A percentile compares a stretch with the other conserved stretches of the same genome.
Conservation (phyloP, 1,139 yeast species). For the Pichia sp. region DNA sequence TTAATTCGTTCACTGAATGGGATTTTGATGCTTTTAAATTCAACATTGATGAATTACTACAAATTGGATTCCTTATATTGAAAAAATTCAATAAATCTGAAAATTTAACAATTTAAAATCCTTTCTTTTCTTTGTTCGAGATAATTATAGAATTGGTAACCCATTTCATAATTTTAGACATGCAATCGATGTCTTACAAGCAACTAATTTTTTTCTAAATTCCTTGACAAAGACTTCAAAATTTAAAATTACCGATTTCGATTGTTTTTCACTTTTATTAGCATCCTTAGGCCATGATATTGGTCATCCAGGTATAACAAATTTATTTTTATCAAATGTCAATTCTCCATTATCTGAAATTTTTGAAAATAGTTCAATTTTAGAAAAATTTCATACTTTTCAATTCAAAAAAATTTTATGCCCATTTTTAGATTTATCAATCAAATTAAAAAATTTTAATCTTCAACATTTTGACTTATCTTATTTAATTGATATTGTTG, state of each 20-base stretch:
- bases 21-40: slow-evolving; percentile 67
- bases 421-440: slow-evolving; percentile 11
- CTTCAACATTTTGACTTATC: neutral
- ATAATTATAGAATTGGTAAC: slow-evolving; percentile 74
- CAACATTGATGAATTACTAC: slow-evolving; percentile 59
- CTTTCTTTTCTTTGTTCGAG: slow-evolving; percentile 60
- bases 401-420: slow-evolving; percentile 50
- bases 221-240: slow-evolving; percentile 29
- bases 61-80: slow-evolving; percentile 54
- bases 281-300: slow-evolving; percentile 94
- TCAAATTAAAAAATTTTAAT: neutral
- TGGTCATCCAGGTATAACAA: slow-evolving; percentile 94
- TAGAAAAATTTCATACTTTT: slow-evolving; percentile 81
- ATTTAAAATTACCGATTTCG: slow-evolving; percentile 13
- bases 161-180: slow-evolving; percentile 94
- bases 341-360: slow-evolving; percentile 60
- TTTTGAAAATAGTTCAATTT: slow-evolving; percentile 61
- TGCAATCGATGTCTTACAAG: slow-evolving; percentile 93
- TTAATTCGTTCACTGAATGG: slow-evolving; percentile 33
- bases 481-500: neutral
- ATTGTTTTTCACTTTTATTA: slow-evolving; percentile 45
- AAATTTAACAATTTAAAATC: slow-evolving; percentile 8
- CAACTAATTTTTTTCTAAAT: slow-evolving; percentile 61
- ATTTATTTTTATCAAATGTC: slow-evolving; percentile 57
- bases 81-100: slow-evolving; percentile 30